Evolutionary conservation across 305 asterid genomes (phyloP).

Genomic region (Fraxinus greggii): DNA sequence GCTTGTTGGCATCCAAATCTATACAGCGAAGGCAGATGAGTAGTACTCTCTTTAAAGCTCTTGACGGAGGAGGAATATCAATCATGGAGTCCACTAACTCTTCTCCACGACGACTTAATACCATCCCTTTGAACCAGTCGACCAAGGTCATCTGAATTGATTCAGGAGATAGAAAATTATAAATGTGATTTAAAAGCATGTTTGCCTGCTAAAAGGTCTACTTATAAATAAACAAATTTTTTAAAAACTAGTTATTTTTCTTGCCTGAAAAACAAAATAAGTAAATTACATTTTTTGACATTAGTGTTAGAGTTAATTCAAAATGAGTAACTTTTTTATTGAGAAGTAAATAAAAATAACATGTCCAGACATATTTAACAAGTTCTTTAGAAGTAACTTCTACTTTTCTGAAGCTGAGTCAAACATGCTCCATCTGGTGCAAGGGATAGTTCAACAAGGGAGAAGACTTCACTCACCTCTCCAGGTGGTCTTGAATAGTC

Average conservation of each 20-base stretch:
- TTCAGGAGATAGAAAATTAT: neutral
- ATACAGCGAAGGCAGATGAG: constrained; percentile 16
- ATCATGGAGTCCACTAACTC: constrained; percentile 14
- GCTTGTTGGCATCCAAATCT: constrained; percentile 9
- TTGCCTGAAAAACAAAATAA: neutral
- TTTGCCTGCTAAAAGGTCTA: neutral
- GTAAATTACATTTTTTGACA: neutral
- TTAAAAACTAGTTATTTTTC: neutral
- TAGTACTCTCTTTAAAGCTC: constrained; percentile 12
- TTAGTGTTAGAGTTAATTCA: neutral
- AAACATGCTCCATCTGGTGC: neutral
- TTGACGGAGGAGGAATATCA: constrained; percentile 6
- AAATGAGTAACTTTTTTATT: neutral
- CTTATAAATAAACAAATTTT: neutral
- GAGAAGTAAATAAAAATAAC: neutral
- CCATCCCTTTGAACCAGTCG: constrained; percentile 22
- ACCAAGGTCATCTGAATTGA: constrained; percentile 18
- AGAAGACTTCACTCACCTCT: constrained; percentile 4
- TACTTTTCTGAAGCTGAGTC: neutral
- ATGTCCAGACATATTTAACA: neutral
- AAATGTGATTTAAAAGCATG: neutral
- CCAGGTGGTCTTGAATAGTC: constrained; percentile 19
- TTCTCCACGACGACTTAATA: constrained; percentile 11
- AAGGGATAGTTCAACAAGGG: neutral
- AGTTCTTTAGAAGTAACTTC: neutral